Conservation (phyloP, 441 rosid genomes). For the Euphorbia celastroides region DNA sequence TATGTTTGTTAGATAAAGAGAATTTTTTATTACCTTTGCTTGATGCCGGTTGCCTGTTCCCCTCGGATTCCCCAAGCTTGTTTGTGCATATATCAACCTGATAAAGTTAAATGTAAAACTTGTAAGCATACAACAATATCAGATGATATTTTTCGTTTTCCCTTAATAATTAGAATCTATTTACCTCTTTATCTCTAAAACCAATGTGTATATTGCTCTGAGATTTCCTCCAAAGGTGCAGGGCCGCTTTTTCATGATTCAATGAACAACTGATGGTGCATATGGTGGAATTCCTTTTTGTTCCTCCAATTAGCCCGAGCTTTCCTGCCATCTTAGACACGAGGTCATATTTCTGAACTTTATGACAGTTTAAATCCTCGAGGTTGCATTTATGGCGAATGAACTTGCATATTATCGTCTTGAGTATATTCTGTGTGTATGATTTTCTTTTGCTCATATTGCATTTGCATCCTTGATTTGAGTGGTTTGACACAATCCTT, state of each 20-base stretch:
- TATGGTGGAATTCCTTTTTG: not conserved
- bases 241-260: not conserved
- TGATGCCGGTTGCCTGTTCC: slow-evolving; percentile 14
- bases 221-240: not conserved
- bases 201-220: slow-evolving; percentile 10
- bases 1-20: not conserved
- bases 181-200: slow-evolving; percentile 26
- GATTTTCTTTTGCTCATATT: slow-evolving; percentile 14
- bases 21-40: slow-evolving; percentile 14
- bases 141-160: not conserved
- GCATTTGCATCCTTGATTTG: slow-evolving; percentile 2
- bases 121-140: not conserved
- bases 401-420: slow-evolving; percentile 23
- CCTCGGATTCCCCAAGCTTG: slow-evolving; percentile 16
- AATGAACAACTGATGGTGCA: no score
- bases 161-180: not conserved
- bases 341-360: slow-evolving; percentile 17
- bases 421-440: slow-evolving; percentile 17
- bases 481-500: slow-evolving; percentile 12
- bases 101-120: slow-evolving; percentile 7
- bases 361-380: no score
- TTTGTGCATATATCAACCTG: slow-evolving; percentile 15
- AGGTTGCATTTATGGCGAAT: slow-evolving; percentile 5
- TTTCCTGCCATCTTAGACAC: slow-evolving; percentile 6
- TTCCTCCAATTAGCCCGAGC: slow-evolving; percentile 12